A percentile compares a stretch with the other conserved stretches of the same genome.
Conservation (phyloP, 306 rosid genomes). For the Sechiopsis laciniata region DNA sequence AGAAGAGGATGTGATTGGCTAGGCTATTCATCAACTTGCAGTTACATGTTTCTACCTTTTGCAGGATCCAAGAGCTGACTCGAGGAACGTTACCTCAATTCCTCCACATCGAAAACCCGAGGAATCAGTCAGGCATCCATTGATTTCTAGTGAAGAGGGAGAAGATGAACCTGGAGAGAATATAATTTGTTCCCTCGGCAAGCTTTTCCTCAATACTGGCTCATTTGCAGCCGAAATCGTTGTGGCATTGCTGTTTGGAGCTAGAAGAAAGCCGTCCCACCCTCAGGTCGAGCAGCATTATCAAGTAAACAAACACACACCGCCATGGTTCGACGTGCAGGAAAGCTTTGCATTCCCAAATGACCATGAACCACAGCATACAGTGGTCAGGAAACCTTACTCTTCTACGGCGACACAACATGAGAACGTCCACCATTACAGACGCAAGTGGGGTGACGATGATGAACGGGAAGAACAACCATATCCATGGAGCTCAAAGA, state of each 20-base stretch:
- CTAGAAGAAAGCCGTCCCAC: slow-evolving; percentile 51
- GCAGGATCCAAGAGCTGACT: slow-evolving; percentile 12
- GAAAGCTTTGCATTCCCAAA: neutral
- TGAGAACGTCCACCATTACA: neutral
- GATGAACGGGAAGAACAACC: neutral
- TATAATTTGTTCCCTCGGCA: slow-evolving; percentile 76
- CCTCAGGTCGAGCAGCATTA: slow-evolving; percentile 50
- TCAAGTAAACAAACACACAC: slow-evolving; percentile 17
- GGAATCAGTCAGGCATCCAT: slow-evolving; percentile 59
- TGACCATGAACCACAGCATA: neutral
- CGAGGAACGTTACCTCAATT: neutral
- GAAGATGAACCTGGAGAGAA: slow-evolving; percentile 53
- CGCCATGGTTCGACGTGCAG: neutral
- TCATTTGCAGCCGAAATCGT: slow-evolving; percentile 57
- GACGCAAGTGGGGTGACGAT: neutral
- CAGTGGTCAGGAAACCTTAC: neutral
- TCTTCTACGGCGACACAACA: neutral
- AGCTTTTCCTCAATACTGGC: slow-evolving; percentile 61
- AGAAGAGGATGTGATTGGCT: neutral
- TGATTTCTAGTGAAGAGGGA: slow-evolving; percentile 71
- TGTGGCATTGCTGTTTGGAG: slow-evolving; percentile 50
- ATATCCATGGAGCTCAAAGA: neutral
- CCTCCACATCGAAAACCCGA: slow-evolving; percentile 34
- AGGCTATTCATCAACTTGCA: neutral
- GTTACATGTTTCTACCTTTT: neutral